Conservation (phyloP, 2,329 filamentous ascomycete species). For the Botryotinia narcissicola region DNA sequence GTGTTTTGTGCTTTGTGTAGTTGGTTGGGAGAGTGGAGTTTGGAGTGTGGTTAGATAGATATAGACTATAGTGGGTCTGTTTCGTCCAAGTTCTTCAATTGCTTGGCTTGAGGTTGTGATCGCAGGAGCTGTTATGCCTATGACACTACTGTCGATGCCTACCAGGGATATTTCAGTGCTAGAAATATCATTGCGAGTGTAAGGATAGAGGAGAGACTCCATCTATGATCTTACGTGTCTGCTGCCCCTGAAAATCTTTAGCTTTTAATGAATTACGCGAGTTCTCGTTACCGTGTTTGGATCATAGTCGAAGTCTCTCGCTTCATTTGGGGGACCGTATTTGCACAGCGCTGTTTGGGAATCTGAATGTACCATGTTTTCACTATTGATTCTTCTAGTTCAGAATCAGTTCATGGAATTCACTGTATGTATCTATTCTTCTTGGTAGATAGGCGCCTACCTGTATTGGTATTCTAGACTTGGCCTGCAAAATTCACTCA, state of each 20-base stretch:
- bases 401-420: not conserved
- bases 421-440: not conserved
- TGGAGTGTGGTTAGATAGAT: too few relatives aligned
- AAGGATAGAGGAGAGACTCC: too few relatives aligned
- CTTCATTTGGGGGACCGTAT: not conserved
- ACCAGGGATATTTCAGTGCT: too few relatives aligned
- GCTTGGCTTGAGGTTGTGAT: too few relatives aligned
- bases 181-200: too few relatives aligned
- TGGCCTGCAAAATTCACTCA: not conserved
- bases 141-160: too few relatives aligned
- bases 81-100: too few relatives aligned
- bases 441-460: not conserved
- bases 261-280: not conserved
- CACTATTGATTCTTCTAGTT: not conserved
- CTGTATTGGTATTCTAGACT: not conserved
- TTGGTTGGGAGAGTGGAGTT: too few relatives aligned
- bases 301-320: not conserved
- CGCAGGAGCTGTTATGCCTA: too few relatives aligned
- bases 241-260: not conserved
- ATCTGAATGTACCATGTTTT: not conserved
- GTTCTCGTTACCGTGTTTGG: not conserved
- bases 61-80: too few relatives aligned
- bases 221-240: too few relatives aligned
- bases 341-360: accelerated
- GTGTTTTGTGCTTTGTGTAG: too few relatives aligned